Evolutionary conservation across 129 eudicot genomes (phyloP), one percentile per base, ranked within the genome.

Genomic region (Apium graveolens): DNA sequence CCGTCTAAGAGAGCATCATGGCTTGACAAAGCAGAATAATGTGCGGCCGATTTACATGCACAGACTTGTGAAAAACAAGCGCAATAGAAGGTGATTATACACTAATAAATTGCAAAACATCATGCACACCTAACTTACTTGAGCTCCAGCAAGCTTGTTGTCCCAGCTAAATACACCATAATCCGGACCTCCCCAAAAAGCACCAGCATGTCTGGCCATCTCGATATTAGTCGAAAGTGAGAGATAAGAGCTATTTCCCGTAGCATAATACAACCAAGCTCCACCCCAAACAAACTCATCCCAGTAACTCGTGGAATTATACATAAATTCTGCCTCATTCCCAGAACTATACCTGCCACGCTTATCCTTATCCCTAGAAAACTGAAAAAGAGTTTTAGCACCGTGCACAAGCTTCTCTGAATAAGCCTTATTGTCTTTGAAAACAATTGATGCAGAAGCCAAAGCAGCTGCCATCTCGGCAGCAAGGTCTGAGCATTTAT

Each of bases 401-500:
- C 98, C 98, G 65, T 91, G 98, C 48, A 94, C 98, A 51, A 94
- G 97, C 83, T 94, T 94, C 76, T 88, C 85, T 18, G 98, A 94
- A 81, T 94, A 94, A 21, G 87, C 92, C 83, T 91, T 94, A 83
- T 94, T 86, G 85, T 94, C 98, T 79, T 94, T 91, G 85, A 94
- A 94, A 43, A 94, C 98, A 48, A 94, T 94, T 12, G 98, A 94
- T 13, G 98, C 98, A 11, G 98, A 85, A 72, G 98, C 98, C 80
- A 94, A 78, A 83, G 98, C 93, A 80, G 97, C 98, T 9, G 98
- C 97, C 98, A 94, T 94, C 79, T 94, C 98, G 4, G 98, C 97
- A 73, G 97, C 97, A 60, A 94, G 97, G 78, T 94, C 97, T 2
- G 98, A 91, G 88, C 98, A 94, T 73, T 85, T 74, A 12, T 74